Conservation (phyloP, 1,284 basidiomycete genomes). For the Heterobasidion occidentale region DNA sequence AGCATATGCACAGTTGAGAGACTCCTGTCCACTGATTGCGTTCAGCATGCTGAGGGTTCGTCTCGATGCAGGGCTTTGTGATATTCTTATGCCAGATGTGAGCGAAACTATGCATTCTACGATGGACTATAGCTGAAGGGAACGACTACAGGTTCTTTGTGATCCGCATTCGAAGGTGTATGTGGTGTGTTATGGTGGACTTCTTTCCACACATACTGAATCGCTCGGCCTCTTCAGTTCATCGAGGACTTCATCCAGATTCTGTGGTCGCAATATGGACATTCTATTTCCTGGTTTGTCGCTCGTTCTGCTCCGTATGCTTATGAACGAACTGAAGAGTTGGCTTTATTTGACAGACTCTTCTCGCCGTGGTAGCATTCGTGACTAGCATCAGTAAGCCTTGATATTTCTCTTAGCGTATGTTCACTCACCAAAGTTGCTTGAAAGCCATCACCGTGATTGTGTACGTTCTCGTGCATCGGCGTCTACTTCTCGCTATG, state of each 20-base stretch:
- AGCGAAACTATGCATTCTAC: neutral
- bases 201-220: neutral
- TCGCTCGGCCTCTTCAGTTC: neutral
- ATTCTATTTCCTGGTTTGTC: neutral
- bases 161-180: neutral
- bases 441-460: neutral
- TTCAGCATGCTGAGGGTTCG: neutral
- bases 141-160: neutral
- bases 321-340: neutral
- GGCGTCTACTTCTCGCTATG: too few relatives aligned
- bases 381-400: neutral
- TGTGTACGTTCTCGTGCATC: neutral
- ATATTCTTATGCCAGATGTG: neutral
- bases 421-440: neutral
- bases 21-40: neutral
- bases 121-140: neutral
- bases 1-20: neutral
- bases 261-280: neutral
- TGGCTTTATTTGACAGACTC: neutral
- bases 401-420: neutral
- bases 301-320: neutral
- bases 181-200: neutral
- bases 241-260: neutral
- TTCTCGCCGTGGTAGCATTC: neutral
- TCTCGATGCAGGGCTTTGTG: neutral